Evolutionary conservation across 1,284 basidiomycete species (phyloP), one percentile per base, ranked within the genome.

Genomic region (Leccinum brunneo-olivaceum): DNA sequence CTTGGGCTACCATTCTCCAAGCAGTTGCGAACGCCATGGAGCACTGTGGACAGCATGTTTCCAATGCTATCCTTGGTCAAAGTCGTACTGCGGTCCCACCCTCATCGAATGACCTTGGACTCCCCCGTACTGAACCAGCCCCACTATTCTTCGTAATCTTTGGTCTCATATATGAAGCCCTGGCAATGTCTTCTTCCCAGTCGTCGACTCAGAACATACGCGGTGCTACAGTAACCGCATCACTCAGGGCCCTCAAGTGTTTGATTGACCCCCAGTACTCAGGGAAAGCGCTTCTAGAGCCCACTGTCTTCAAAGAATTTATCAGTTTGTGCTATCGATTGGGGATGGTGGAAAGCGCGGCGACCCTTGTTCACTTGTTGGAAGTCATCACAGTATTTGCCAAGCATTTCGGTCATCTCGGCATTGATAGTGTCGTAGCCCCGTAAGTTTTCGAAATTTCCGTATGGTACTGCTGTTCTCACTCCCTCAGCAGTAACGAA

Each of bases 111-210:
- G 54, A 53, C 33, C 24, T 41, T 16, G 41, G 33, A 12, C 45
- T 43, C n/a, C 41, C 58, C n/a, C 72, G 76, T 10, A 71, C 78
- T 18, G 89, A 92, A 47, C 90, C 93, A 0, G 74, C 81, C 0
- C 72, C 81, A 6, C 82, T 90, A 64, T 98, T 97, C 67, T 92
- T 84, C 64, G 76, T 91, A 12, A 63, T 97, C 10, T 97, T 96
- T 58, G 95, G 95, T 10, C 75, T 98, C 16, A 84, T 95, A 0
- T 97, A 90, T 53, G 95, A 98, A 62, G 81, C 90, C 0, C 71
- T 98, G 9, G 81, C 85, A 1, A 76, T 79, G 2, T 75, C 84
- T 2, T 77, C 84, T 1, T 65, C 81, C 27, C 73, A 83, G 50
- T 70, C 79, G 20, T 65, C 67, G 9, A 60, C 67, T 1, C 64